Evolutionary conservation across 176 grass and related monocot species (phyloP).

Genomic region (Triticum timopheevii): DNA sequence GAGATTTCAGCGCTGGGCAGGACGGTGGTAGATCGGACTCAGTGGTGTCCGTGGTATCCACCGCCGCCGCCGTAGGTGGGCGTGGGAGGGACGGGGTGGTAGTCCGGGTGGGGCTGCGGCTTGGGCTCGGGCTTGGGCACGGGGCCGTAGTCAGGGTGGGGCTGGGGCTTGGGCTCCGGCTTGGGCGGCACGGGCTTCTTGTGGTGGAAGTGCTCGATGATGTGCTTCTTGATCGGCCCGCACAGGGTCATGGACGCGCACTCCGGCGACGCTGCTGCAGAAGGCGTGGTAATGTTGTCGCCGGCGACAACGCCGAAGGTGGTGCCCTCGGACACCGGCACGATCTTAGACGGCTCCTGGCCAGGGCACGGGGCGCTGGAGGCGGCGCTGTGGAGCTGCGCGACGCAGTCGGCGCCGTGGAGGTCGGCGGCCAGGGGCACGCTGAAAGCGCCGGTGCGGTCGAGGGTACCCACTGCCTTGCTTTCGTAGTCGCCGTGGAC

Average conservation of each 20-base stretch:
- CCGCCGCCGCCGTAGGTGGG: too few relatives aligned
- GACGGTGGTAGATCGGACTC: background rate
- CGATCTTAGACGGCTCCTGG: constrained; percentile 25
- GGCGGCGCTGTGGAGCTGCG: constrained; percentile 11
- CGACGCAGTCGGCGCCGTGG: background rate
- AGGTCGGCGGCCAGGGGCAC: constrained; percentile 6
- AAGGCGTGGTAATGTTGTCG: background rate
- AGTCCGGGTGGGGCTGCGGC: too few relatives aligned
- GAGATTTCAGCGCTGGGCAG: background rate
- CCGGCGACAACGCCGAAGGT: constrained; percentile 15
- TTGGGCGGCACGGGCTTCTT: too few relatives aligned
- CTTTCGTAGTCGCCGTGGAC: background rate
- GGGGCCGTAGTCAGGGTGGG: too few relatives aligned
- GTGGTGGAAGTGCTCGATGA: too few relatives aligned
- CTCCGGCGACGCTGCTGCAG: background rate
- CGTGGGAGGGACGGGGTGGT: too few relatives aligned
- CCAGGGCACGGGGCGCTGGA: constrained; percentile 5
- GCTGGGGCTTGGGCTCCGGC: too few relatives aligned
- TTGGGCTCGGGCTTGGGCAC: too few relatives aligned
- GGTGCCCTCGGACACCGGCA: background rate
- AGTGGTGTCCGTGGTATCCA: background rate
- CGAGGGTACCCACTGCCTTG: background rate
- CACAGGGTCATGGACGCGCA: too few relatives aligned
- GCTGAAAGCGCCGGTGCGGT: constrained; percentile 26
- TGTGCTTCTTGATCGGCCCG: too few relatives aligned